Base-by-base conservation (phyloP, 164 flowering plant genomes). In the Berberis thunbergii region DNA sequence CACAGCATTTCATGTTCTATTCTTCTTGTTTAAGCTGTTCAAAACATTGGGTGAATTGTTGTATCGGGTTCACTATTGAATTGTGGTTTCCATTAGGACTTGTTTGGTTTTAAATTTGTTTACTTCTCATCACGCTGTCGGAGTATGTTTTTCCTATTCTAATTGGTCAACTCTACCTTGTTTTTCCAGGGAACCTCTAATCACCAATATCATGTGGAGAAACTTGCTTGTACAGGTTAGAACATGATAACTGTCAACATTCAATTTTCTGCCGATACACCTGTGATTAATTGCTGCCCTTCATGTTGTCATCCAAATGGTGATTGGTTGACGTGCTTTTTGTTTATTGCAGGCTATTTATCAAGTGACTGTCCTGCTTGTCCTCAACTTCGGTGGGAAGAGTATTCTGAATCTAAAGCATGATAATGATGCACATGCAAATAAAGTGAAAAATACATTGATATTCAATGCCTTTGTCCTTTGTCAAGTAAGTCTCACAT, bases 201-300 rank as follows among this genome's bases (percentile, higher is more conserved):
- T 94, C 52, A 87, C 99, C 54, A 94, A 91, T 74, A 82, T 89
- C 70, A 94, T 94, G 97, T 94, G 99, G 99, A 83, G 99, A 74
- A 94, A 94, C 74, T 68, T 94, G 72, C 46, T 91, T 64, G 71
- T 88, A 13, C 98, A 94, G 95, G 98, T 88, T 71, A 0, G 13
- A 11, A 0, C 45, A 0, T 62, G 41, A 61, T 49, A 2, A 8
- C 55, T 41, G 9, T 10, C 6, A 56, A 42, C 55, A 48, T 13
- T 9, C 10, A 4, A 48, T 48, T 48, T 1, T 48, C 50, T 48
- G 50, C 2, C 50, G 10, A 48, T 6, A 48, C 50, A 26, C 26
- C 26, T 26, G 26, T 26, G 26, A 26, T 26, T 26, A 26, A 26
- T 26, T 26, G 26, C 26, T 26, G 26, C 26, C 26, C 26, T 26